phyloP scores from a whole-genome alignment of 2,329 filamentous ascomycete genomes.

The Scleromitrula shiraiana region DNA sequence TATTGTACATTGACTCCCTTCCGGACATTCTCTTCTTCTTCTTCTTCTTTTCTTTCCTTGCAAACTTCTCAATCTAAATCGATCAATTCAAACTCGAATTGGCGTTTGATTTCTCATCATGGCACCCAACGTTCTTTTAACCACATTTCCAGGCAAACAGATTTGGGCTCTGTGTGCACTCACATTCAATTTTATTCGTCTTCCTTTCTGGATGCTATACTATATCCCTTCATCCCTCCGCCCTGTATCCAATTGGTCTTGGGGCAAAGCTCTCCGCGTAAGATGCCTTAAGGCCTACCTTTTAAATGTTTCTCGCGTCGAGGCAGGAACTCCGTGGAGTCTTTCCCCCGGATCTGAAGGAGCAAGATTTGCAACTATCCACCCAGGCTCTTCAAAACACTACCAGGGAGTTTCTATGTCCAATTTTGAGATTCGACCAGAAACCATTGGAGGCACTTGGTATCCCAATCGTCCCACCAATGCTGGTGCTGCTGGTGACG shows the following conservation, averaged over 20 bases:
- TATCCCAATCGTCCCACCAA: constrained; percentile 15
- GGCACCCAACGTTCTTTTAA: background rate
- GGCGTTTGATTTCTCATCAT: too few relatives aligned
- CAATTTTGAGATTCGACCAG: background rate
- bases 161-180: background rate
- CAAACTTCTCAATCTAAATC: too few relatives aligned
- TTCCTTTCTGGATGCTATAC: constrained; percentile 6
- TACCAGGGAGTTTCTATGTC: background rate
- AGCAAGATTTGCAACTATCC: background rate
- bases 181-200: background rate
- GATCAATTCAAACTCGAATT: too few relatives aligned
- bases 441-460: constrained; percentile 26
- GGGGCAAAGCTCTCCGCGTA: background rate
- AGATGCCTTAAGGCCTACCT: background rate
- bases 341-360: background rate
- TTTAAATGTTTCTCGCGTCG: background rate
- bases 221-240: background rate
- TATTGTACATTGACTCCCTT: too few relatives aligned
- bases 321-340: background rate
- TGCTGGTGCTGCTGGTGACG: constrained; percentile 11
- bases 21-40: too few relatives aligned
- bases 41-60: too few relatives aligned
- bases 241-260: constrained; percentile 2
- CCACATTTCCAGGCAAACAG: background rate
- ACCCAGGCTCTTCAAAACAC: background rate